Conservation (phyloP, 2,329 filamentous ascomycete genomes). For the Epichloe coenophiala region DNA sequence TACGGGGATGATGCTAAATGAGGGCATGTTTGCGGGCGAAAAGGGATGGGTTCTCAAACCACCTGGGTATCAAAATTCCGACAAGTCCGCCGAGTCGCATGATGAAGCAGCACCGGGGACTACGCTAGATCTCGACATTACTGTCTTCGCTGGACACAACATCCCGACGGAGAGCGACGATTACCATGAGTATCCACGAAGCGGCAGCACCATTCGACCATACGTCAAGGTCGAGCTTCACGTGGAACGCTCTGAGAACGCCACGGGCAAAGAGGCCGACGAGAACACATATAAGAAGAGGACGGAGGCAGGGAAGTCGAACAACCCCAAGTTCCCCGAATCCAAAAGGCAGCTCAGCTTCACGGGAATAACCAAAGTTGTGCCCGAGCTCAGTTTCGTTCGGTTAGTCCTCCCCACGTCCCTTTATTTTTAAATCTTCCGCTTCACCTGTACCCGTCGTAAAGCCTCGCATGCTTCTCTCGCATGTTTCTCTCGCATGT, state of each 20-base stretch:
- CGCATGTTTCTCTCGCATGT: slow-evolving; percentile 1
- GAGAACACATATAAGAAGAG: slow-evolving; percentile 47
- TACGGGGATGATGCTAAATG: slow-evolving; percentile 89
- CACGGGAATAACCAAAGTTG: slow-evolving; percentile 40
- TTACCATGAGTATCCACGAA: slow-evolving; percentile 17
- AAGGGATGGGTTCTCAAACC: slow-evolving; percentile 82
- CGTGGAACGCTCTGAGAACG: slow-evolving; percentile 45
- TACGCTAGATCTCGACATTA: slow-evolving; percentile 55
- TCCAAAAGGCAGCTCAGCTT: slow-evolving; percentile 44
- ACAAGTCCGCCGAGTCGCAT: slow-evolving; percentile 26
- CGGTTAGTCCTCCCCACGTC: slow-evolving; percentile 36
- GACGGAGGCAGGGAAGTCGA: slow-evolving; percentile 40
- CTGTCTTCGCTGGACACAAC: slow-evolving; percentile 63
- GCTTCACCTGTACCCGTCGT: background rate
- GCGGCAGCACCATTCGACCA: slow-evolving; percentile 40
- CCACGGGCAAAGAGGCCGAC: slow-evolving; percentile 15
- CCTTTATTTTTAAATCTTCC: background rate
- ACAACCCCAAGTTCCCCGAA: slow-evolving; percentile 49
- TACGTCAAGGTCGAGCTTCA: slow-evolving; percentile 72
- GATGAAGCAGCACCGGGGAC: slow-evolving; percentile 32
- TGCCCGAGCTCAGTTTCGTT: slow-evolving; percentile 59
- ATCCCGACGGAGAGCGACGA: slow-evolving; percentile 29
- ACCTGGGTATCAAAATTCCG: slow-evolving; percentile 48
- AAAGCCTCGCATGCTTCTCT: background rate
- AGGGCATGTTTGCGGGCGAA: slow-evolving; percentile 88